These are phyloP conservation scores for Calycina herbarum DNA, from an alignment of 2,329 filamentous ascomycete genomes.

Conservation along the genomic window DNA sequence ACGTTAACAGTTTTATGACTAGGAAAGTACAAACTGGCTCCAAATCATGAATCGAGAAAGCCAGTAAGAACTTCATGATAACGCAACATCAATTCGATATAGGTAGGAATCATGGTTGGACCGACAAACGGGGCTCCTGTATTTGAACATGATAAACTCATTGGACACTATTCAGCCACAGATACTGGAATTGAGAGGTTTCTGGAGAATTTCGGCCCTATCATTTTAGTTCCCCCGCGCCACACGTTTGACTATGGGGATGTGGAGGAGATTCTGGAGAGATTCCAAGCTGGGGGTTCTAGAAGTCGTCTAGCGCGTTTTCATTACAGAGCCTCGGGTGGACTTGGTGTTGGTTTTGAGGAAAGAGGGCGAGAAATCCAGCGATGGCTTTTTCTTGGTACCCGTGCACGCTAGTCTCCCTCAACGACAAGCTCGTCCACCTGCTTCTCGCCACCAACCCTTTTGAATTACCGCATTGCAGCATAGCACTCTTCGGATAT, in stretches of 20 bases:
- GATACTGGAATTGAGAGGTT: not conserved
- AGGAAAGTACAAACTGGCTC: not conserved
- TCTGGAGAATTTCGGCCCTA: not conserved
- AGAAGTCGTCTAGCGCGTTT: not conserved
- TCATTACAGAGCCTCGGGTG: not conserved
- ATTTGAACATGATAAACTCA: not conserved
- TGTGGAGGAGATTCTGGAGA: no score
- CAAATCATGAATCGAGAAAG: not conserved
- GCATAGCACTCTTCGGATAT: not conserved
- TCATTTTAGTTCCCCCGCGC: not conserved
- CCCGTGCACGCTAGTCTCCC: not conserved
- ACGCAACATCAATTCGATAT: not conserved
- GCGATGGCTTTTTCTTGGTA: not conserved
- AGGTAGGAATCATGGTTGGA: not conserved
- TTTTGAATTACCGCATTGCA: not conserved
- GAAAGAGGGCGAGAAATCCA: no score
- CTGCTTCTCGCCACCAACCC: not conserved
- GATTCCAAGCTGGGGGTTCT: not conserved
- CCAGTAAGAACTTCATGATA: not conserved
- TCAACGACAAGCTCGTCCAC: no score
- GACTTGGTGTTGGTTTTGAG: no score
- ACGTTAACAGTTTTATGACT: not conserved
- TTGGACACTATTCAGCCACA: not conserved
- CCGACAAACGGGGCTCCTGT: not conserved
- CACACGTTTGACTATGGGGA: not conserved